Percentiles rank a stretch among this genome's conserved stretches.
phyloP scores from a whole-genome alignment of 2,329 filamentous ascomycete genomes.

The Penicillium hesseltinei region DNA sequence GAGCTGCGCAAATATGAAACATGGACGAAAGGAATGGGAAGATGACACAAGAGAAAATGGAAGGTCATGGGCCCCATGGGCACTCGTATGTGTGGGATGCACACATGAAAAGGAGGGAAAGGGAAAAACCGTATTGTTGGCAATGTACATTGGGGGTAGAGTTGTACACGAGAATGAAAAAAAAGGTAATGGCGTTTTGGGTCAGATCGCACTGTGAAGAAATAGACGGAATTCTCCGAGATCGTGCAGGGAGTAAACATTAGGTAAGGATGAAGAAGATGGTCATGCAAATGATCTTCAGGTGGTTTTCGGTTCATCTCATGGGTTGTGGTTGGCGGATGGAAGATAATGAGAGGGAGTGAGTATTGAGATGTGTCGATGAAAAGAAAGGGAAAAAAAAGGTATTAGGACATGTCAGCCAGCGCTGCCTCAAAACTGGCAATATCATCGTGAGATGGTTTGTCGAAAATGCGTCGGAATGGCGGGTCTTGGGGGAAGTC shows the following conservation, averaged over 20 bases:
- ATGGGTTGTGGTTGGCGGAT: constrained; percentile 6
- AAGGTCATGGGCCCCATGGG: constrained; percentile 11
- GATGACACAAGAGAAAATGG: constrained; percentile 10
- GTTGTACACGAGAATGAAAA: constrained; percentile 17
- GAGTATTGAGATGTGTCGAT: not conserved
- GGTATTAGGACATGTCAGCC: constrained; percentile 20
- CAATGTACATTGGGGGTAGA: constrained; percentile 20
- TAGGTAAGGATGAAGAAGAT: constrained; percentile 13
- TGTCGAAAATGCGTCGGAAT: constrained; percentile 50
- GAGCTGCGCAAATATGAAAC: constrained; percentile 26
- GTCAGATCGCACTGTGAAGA: constrained; percentile 8
- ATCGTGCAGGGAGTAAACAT: constrained; percentile 2
- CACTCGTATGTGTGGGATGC: constrained; percentile 14
- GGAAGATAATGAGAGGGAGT: constrained; percentile 13
- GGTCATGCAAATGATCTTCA: constrained; percentile 14
- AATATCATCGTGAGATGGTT: constrained; percentile 36
- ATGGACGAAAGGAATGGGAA: constrained; percentile 16
- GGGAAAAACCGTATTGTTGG: constrained; percentile 3
- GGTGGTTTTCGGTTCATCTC: constrained; percentile 10
- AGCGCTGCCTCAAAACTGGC: constrained; percentile 30
- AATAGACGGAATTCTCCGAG: not conserved
- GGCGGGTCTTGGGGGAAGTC: constrained; percentile 41
- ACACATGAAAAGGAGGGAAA: constrained; percentile 12
- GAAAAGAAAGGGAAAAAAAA: not conserved
- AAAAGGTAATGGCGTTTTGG: constrained; percentile 18